Evolutionary conservation across 805 yeast species (phyloP), one percentile per base, ranked within the genome.

Genomic region (Saturnispora dispora): DNA sequence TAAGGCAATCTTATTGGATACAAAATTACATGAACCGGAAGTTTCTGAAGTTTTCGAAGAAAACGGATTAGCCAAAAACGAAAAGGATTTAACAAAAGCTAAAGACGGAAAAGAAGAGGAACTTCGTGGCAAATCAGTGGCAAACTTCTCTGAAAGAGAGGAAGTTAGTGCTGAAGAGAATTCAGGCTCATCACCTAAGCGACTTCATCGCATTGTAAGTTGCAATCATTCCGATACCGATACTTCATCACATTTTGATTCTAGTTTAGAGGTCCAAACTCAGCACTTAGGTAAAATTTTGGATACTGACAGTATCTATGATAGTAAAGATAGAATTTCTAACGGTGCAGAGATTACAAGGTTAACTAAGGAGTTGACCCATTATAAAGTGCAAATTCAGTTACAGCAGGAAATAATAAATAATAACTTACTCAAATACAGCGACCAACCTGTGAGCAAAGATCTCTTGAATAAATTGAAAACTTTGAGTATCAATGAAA

Each of bases 321-420:
- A 48, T n/a, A 17, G 8, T 17, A 17, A 22, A 20, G 46, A 48
- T 22, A 20, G 51, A 22, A 15, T 48, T 6, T 48, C 51, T n/a
- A 41, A 23, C 2, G 46, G 46, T 4, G 42, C 42, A n/a, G 68
- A 66, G 25, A 52, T 64, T 7, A 65, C 59, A 30, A 54, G 51
- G 5, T 48, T 69, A 23, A 62, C 64, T 35, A 63, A 61, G 48
- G 64, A 67, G 36, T 55, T 67, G 17, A 66, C 65, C 1, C 64
- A 68, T 52, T 66, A 65, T 51, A 66, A 62, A 53, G 60, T 69
- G 25, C 71, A 69, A 50, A 47, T 69, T 25, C 58, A 61, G 43
- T 48, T 69, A 36, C 65, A 65, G 36, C 58, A 60, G 32, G 69
- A 66, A 44, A 55, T 68, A 27, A 52, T 67, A 37, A 37, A 61